phyloP scores from a whole-genome alignment of 1,284 basidiomycete genomes.

The Cryptococcus wingfieldii region DNA sequence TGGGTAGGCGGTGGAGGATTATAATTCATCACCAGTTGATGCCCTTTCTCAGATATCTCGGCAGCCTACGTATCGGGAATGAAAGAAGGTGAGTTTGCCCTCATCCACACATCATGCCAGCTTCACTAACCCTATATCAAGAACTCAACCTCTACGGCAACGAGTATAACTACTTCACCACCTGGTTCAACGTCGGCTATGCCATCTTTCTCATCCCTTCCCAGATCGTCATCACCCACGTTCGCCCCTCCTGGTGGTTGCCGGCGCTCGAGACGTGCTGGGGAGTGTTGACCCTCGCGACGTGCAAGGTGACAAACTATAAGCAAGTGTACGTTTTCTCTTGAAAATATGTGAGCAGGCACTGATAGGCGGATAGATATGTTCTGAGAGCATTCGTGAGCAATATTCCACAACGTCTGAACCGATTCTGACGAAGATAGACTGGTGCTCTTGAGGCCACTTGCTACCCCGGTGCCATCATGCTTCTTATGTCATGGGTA shows the following conservation, averaged over 20 bases:
- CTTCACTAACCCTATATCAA: not conserved
- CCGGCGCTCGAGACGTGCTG: constrained; percentile 28
- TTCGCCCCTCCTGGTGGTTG: constrained; percentile 27
- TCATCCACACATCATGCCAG: not conserved
- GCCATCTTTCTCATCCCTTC: constrained; percentile 37
- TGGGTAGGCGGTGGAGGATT: not conserved
- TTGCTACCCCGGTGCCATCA: constrained; percentile 31
- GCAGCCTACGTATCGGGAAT: constrained; percentile 64
- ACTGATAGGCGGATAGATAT: constrained; percentile 5
- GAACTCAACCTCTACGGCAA: constrained; percentile 66
- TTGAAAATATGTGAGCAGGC: no score
- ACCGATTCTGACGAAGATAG: constrained; percentile 3
- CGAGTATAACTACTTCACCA: constrained; percentile 57
- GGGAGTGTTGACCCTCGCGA: constrained; percentile 29
- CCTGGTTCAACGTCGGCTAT: constrained; percentile 15
- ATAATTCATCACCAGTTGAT: not conserved
- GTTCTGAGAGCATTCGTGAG: constrained; percentile 18
- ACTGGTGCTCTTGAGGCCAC: constrained; percentile 31
- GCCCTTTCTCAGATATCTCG: constrained; percentile 6
- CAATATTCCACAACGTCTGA: not conserved
- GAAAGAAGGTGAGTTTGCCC: constrained; percentile 56
- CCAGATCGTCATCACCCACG: constrained; percentile 34
- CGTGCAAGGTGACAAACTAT: constrained; percentile 20
- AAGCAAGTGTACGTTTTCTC: constrained; percentile 24
- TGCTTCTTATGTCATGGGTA: constrained; percentile 29